Evolutionary conservation across 257 asterid species (phyloP), one percentile per base, ranked within the genome.

Genomic region (Nicotiana sylvestris): DNA sequence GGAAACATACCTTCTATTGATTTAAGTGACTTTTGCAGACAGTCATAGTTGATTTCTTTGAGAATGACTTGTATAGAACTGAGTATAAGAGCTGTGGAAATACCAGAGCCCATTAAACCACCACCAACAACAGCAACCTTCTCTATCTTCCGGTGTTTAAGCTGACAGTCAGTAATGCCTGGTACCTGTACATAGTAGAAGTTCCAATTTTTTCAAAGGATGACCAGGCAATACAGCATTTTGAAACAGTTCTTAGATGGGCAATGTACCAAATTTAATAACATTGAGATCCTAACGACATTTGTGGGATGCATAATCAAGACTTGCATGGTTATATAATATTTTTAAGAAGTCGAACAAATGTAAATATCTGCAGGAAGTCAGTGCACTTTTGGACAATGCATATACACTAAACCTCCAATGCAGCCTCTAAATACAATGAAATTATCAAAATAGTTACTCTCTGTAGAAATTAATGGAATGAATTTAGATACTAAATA

Each of bases 41-140:
- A 80, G 76, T 85, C 77, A 33, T 21, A 58, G 83, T 86, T 80
- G 51, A 81, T 81, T 83, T 84, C 89, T 84, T 91, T 89, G 58
- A 88, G 70, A 62, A 87, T 85, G 43, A 91, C 91, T 70, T 77
- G 87, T 80, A 81, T 85, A 56, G 74, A 83, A 57, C 80, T 64
- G 51, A 87, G 80, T 58, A 87, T 82, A 81, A 91, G 79, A 77
- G 82, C 35, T 16, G 85, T 80, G 76, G 88, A 87, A 80, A 89
- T 86, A 27, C 85, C 84, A 16, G 90, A 82, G 64, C 90, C 88
- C 91, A 88, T 76, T 55, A 81, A 18, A 69, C 91, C 92, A 61
- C 90, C 91, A 78, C 89, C 91, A 37, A 91, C 29, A 85, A 91
- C 76, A 80, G 86, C 92, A 85, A 89, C 86, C 85, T 91, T 87